Percentiles rank a stretch among this genome's conserved stretches.
These are phyloP conservation scores for Singerocomus inundabilis DNA, from an alignment of 1,284 basidiomycete species.

Conservation along the genomic window DNA sequence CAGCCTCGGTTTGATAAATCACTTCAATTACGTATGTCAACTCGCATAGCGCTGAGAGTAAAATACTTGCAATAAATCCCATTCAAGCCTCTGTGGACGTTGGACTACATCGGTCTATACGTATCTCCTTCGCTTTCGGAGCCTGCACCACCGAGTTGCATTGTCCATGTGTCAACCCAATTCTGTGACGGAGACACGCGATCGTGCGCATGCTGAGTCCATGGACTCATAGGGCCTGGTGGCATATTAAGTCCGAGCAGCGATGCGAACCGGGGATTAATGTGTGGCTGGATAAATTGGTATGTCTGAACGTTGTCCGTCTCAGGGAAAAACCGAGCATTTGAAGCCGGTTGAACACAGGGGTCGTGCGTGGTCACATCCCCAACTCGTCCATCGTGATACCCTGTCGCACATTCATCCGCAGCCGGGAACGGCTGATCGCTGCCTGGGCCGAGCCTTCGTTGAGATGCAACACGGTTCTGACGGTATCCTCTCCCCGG, in stretches of 20 bases:
- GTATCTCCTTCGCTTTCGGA: conserved; percentile 20
- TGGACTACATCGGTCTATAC: conserved; percentile 29
- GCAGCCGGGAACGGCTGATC: conserved; percentile 43
- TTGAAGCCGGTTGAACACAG: conserved; percentile 12
- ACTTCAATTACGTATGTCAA: conserved; percentile 1
- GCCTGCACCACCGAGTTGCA: conserved; percentile 20
- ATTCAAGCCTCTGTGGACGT: conserved; percentile 11
- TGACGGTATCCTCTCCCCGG: conserved; percentile 17
- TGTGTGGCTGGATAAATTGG: conserved; percentile 70
- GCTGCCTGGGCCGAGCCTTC: conserved; percentile 31
- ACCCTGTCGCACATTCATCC: conserved; percentile 44
- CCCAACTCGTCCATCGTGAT: conserved; percentile 41
- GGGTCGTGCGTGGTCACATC: conserved; percentile 23
- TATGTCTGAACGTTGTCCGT: conserved; percentile 23
- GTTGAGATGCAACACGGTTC: conserved; percentile 9
- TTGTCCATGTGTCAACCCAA: conserved; percentile 34
- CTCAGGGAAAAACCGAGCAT: conserved; percentile 19
- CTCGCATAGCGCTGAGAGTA: not conserved
- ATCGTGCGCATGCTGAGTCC: conserved; percentile 17
- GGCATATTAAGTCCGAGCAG: conserved; percentile 48
- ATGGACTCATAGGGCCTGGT: conserved; percentile 13
- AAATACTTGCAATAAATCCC: conserved; percentile 19
- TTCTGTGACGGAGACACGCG: conserved; percentile 8
- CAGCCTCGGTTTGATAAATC: not conserved
- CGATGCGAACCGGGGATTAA: conserved; percentile 71